Conservation (phyloP, 2,329 filamentous ascomycete species). For the Pseudovirgaria hyperparasitica region DNA sequence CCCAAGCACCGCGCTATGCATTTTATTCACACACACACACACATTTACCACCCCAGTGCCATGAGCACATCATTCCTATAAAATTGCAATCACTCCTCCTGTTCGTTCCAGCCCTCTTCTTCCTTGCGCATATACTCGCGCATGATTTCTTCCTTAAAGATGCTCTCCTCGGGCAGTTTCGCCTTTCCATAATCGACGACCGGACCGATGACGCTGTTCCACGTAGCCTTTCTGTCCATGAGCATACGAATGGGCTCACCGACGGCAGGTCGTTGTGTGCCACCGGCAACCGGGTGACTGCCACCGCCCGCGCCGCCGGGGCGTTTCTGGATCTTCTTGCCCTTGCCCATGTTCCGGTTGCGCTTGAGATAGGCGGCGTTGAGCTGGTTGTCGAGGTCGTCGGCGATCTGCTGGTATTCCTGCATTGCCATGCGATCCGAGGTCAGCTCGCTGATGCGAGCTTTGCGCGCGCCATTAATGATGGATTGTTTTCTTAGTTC, state of each 20-base stretch:
- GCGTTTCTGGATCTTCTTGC: conserved; percentile 72
- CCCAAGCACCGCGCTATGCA: too few relatives aligned
- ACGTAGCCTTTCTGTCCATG: conserved; percentile 81
- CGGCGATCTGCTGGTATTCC: conserved; percentile 91
- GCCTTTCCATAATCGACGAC: conserved; percentile 79
- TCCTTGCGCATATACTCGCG: conserved; percentile 60
- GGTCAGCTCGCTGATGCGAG: conserved; percentile 72
- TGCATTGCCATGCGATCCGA: conserved; percentile 91
- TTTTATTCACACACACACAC: too few relatives aligned
- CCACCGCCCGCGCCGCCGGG: conserved; percentile 64
- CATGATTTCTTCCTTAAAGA: conserved; percentile 68
- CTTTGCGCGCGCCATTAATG: conserved; percentile 81
- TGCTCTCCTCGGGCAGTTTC: conserved; percentile 60
- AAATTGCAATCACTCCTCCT: conserved; percentile 58
- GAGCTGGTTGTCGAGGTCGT: conserved; percentile 90
- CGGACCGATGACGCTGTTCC: conserved; percentile 82
- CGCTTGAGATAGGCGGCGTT: conserved; percentile 93
- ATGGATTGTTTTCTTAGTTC: conserved; percentile 74
- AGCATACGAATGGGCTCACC: conserved; percentile 83
- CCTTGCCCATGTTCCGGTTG: conserved; percentile 86
- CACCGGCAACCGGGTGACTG: conserved; percentile 38
- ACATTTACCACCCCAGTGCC: too few relatives aligned
- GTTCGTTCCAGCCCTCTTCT: conserved; percentile 70
- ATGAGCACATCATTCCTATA: too few relatives aligned
- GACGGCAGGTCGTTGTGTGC: conserved; percentile 43